Evolutionary conservation across 352 stramenopile species (phyloP).

Genomic region (Globisporangium canariense): DNA sequence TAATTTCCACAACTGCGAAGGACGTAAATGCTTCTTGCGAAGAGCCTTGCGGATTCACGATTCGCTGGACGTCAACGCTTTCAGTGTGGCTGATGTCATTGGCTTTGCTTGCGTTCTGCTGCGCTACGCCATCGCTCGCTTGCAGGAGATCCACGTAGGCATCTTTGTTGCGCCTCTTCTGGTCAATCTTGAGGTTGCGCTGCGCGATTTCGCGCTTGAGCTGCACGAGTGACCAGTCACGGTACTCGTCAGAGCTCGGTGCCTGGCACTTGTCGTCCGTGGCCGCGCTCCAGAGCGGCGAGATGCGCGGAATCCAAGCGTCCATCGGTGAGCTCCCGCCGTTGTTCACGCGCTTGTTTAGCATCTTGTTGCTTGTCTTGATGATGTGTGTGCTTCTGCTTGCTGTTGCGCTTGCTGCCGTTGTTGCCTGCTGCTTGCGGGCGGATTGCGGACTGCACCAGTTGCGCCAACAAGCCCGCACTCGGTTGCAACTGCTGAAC

Average conservation of each 20-base stretch:
- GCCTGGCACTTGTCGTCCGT: conserved; percentile 37
- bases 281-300: conserved; percentile 39
- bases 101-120: background rate
- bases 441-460: conserved; percentile 10
- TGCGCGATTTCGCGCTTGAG: conserved; percentile 54
- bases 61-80: conserved; percentile 8
- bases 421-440: background rate
- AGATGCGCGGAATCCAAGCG: conserved; percentile 29
- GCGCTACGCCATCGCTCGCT: conserved; percentile 21
- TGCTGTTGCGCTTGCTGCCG: too few species aligned
- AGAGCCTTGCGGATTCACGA: background rate
- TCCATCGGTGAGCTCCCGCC: conserved; percentile 9
- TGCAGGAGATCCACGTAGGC: conserved; percentile 41
- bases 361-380: background rate
- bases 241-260: conserved; percentile 52
- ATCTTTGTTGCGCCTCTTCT: conserved; percentile 40
- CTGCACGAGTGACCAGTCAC: conserved; percentile 45
- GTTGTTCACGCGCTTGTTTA: background rate
- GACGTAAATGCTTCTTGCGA: background rate
- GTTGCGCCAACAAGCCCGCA: background rate
- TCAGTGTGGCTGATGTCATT: background rate
- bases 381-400: background rate
- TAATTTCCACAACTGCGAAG: background rate
- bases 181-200: conserved; percentile 43
- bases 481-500: background rate